phyloP scores from a whole-genome alignment of 805 yeast genomes.

The Ogataea degrootiae region DNA sequence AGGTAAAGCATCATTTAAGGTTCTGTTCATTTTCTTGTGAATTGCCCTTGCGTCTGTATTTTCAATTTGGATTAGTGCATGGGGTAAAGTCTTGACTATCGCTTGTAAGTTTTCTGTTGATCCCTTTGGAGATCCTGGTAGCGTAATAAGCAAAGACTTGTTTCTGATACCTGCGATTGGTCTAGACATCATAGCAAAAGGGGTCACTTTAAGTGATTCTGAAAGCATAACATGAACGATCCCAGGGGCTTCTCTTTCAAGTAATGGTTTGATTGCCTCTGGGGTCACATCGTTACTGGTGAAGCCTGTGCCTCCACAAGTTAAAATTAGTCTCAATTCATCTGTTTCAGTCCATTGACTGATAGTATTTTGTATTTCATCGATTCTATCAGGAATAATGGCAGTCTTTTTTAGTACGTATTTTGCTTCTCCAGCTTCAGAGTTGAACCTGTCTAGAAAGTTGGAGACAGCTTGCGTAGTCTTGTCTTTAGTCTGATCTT shows the following conservation, averaged over 20 bases:
- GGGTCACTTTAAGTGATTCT: slow-evolving; percentile 39
- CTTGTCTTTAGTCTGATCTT: slow-evolving; percentile 29
- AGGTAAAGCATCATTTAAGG: slow-evolving; percentile 22
- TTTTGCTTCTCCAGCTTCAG: not conserved
- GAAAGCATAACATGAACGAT: slow-evolving; percentile 43
- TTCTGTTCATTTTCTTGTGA: slow-evolving; percentile 30
- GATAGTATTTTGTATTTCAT: slow-evolving; percentile 28
- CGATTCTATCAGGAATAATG: slow-evolving; percentile 35
- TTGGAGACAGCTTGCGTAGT: slow-evolving; percentile 27
- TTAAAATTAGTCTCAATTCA: slow-evolving; percentile 32
- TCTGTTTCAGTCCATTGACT: slow-evolving; percentile 22
- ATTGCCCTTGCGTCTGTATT: slow-evolving; percentile 35
- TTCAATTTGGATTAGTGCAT: slow-evolving; percentile 37
- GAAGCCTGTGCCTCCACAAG: slow-evolving; percentile 54
- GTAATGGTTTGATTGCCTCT: slow-evolving; percentile 40
- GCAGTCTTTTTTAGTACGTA: slow-evolving; percentile 9
- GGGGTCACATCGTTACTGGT: slow-evolving; percentile 43
- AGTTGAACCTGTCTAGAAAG: slow-evolving; percentile 10
- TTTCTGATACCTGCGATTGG: slow-evolving; percentile 45
- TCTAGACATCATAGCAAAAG: slow-evolving; percentile 44
- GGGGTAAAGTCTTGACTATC: slow-evolving; percentile 34
- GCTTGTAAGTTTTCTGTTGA: slow-evolving; percentile 41
- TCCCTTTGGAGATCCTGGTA: slow-evolving; percentile 52
- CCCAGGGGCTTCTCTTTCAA: slow-evolving; percentile 45
- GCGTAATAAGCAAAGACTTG: slow-evolving; percentile 36